A percentile compares a stretch with the other conserved stretches of the same genome.
These are phyloP conservation scores for Prunus mira DNA, from an alignment of 306 rosid genomes.

Conservation along the genomic window DNA sequence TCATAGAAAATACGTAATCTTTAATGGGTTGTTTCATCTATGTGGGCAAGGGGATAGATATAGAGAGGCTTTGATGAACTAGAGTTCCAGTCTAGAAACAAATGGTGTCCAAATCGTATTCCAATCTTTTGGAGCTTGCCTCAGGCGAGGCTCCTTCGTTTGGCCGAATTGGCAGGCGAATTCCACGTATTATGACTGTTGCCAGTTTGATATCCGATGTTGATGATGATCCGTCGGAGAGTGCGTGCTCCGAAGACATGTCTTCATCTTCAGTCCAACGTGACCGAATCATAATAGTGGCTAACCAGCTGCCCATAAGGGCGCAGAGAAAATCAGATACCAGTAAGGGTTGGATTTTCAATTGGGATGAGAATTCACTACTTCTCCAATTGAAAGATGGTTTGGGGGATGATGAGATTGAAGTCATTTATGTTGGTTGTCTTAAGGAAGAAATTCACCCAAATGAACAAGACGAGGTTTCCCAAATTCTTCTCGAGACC, in stretches of 20 bases:
- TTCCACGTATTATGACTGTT: slow-evolving; percentile 72
- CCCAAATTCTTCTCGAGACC: slow-evolving; percentile 58
- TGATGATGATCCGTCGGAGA: slow-evolving; percentile 45
- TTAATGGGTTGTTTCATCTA: slow-evolving; percentile 23
- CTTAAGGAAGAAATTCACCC: slow-evolving; percentile 65
- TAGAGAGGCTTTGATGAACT: slow-evolving; percentile 13
- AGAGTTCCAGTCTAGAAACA: neutral
- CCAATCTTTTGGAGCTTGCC: slow-evolving; percentile 68
- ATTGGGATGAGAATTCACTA: slow-evolving; percentile 75
- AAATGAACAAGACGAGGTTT: slow-evolving; percentile 84
- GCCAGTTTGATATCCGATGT: slow-evolving; percentile 66
- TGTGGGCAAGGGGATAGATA: slow-evolving; percentile 17
- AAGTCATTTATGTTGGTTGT: slow-evolving; percentile 76
- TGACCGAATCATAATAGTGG: slow-evolving; percentile 71
- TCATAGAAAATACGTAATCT: slow-evolving; percentile 12
- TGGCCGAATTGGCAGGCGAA: slow-evolving; percentile 47
- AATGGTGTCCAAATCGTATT: slow-evolving; percentile 71
- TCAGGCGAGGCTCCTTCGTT: slow-evolving; percentile 61
- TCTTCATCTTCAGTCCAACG: slow-evolving; percentile 49
- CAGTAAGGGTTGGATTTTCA: slow-evolving; percentile 57
- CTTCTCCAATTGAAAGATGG: slow-evolving; percentile 83
- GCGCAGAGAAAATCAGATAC: slow-evolving; percentile 50
- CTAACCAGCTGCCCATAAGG: slow-evolving; percentile 76
- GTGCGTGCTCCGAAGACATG: slow-evolving; percentile 10
- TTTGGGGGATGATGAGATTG: slow-evolving; percentile 67